Evolutionary conservation across 495 filamentous ascomycete genomes (phyloP), one percentile per base, ranked within the genome.

Genomic region (Endocarpon pusillum): DNA sequence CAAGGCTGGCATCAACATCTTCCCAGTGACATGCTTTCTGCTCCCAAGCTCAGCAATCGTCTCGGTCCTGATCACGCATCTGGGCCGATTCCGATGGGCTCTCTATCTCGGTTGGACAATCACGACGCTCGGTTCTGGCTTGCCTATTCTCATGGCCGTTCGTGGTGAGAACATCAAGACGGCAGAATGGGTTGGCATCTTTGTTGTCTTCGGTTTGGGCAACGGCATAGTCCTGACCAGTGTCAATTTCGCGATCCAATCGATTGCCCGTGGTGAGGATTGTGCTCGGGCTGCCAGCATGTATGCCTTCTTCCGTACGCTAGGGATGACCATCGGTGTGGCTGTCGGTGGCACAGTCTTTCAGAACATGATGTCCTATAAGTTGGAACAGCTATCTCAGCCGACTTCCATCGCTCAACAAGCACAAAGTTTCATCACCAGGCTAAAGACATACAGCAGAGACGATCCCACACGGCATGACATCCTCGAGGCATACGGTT

Each of bases 311-410:
- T 50, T 62, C 36, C 64, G 71, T 0, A 57, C 61, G 0, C 48
- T 73, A 21, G 73, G 71, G 12, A 67, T 72, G 57, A 57, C 61
- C 2, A 42, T 76, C 14, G 73, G 72, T n/a, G 69, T 77, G 8
- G 70, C 67, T 8, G 52, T 72, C 17, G 62, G 62, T 2, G 64
- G 67, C 8, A 62, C 64, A 3, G 57, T 67, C 10, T 72, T 75
- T 45, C 69, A 74, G 42, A 75, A 75, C 28, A n/a, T 31, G 12
- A 31, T 31, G 28, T 7, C 14, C 7, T 15, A 5, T 5, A 31
- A 31, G 12, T 17, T 31, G 12, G 12, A 17, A 5, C 5, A 31
- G 12, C 28, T 7, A 7, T 5, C 7, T 14, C 28, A 15, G 12
- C 28, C 28, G 12, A 5, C 5, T n/a, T 5, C 4, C 28, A 6